Conservation (phyloP, 176 grass and related monocot species). For the Alloteropsis semialata region DNA sequence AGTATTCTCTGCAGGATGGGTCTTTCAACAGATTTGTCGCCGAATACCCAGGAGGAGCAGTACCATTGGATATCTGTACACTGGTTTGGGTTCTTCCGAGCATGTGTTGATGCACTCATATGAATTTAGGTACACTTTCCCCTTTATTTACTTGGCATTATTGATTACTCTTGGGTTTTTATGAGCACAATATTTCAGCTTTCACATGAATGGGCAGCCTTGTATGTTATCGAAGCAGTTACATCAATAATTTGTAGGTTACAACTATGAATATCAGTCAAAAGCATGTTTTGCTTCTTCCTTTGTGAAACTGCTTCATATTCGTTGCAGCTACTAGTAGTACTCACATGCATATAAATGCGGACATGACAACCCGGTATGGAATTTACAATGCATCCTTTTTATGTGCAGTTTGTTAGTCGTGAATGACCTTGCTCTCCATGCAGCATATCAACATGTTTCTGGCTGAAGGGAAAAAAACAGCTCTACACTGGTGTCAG, state of each 20-base stretch:
- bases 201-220: not conserved
- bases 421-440: not conserved
- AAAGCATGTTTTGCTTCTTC: not conserved
- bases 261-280: not conserved
- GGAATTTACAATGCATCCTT: not conserved
- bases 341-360: not conserved
- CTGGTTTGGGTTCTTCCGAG: constrained; percentile 46
- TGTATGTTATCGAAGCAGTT: not conserved
- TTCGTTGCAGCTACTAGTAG: not conserved
- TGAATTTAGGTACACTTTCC: not conserved
- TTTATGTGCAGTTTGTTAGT: not conserved
- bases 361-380: not conserved
- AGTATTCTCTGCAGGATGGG: constrained; percentile 31
- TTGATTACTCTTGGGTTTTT: not conserved
- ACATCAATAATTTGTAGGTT: not conserved
- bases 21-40: not conserved
- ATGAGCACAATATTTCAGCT: not conserved
- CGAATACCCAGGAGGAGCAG: constrained; percentile 2
- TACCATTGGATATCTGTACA: not conserved
- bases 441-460: too few species aligned
- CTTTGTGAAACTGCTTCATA: too few species aligned
- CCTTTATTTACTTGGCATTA: not conserved
- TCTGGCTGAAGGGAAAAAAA: too few species aligned
- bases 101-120: constrained; percentile 16
- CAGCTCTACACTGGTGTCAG: too few species aligned